These are phyloP conservation scores for Ilyonectria sp. DNA, from an alignment of 2,329 filamentous ascomycete genomes.

Conservation along the genomic window DNA sequence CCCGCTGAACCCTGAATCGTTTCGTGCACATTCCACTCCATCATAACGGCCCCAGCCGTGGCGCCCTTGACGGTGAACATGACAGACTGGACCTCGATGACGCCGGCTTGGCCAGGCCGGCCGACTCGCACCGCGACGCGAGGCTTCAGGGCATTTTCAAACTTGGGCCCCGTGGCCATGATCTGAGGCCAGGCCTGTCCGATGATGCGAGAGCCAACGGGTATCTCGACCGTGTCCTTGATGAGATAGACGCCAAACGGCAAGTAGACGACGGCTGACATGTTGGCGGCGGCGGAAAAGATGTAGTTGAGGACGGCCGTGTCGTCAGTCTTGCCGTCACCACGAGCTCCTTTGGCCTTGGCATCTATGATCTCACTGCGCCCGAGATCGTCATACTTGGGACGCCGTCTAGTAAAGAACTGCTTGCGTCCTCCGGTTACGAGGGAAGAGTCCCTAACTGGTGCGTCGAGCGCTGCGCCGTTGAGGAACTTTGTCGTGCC, in stretches of 20 bases:
- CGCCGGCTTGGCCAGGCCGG: constrained; percentile 67
- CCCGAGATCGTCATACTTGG: constrained; percentile 30
- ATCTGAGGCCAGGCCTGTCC: constrained; percentile 63
- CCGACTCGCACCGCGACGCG: constrained; percentile 72
- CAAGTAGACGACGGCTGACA: constrained; percentile 58
- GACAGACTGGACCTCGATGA: constrained; percentile 76
- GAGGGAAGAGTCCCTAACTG: constrained; percentile 12
- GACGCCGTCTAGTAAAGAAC: constrained; percentile 27
- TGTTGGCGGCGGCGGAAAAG: constrained; percentile 50
- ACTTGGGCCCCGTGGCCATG: constrained; percentile 64
- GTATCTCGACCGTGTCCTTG: constrained; percentile 61
- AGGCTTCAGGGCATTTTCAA: constrained; percentile 65
- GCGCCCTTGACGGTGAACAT: constrained; percentile 73
- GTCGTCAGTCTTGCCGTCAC: constrained; percentile 81
- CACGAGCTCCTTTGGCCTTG: constrained; percentile 65
- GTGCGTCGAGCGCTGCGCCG: constrained; percentile 16
- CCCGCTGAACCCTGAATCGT: constrained; percentile 57
- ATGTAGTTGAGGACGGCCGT: constrained; percentile 50
- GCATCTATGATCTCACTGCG: constrained; percentile 30
- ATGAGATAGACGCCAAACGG: constrained; percentile 61
- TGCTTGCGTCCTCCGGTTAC: constrained; percentile 13
- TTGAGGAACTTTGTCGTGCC: constrained; percentile 31
- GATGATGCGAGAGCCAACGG: constrained; percentile 60
- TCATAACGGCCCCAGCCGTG: constrained; percentile 71
- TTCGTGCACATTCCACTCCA: constrained; percentile 71